Evolutionary conservation across 768 basidiomycete genomes (phyloP), one percentile per base, ranked within the genome.

Genomic region (Kwoniella sp.): DNA sequence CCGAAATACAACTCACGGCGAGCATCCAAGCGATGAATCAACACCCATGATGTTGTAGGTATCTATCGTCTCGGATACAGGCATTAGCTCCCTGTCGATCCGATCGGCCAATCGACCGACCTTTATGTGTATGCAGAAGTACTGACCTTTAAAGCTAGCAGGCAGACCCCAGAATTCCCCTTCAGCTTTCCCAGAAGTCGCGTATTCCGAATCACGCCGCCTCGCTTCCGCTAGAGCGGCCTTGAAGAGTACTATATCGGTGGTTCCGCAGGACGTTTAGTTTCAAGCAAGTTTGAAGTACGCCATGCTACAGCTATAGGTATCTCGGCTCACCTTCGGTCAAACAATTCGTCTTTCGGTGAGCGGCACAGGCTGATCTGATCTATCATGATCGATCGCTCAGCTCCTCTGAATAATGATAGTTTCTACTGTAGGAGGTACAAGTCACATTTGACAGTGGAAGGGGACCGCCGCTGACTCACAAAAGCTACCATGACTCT

Each of bases 141-240:
- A n/a, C 77, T 85, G 85, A 72, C 93, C 91, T 79, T 93, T 90
- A 78, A 90, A 85, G 74, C 87, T 85, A 65, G 90, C 86, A 4
- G 91, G 92, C 37, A 93, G 86, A 45, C 91, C 92, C 78, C 92
- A 91, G 31, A 93, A 83, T 9, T 86, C 87, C 0, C 90, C 91
- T 23, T 83, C 85, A 54, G 90, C 69, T 65, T 78, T 82, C 58
- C 85, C 84, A 0, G 87, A 88, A 7, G 77, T 68, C 1, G 84
- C 82, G 76, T 88, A 90, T 63, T 90, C 87, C 22, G 81, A 79
- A 74, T 93, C 91, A 2, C 91, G 85, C n/a, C 82, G 83, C 60
- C 82, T 81, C 0, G 90, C 91, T 61, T 85, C 85, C 60, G 84
- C 77, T 31, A 85, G 83, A 5, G 89, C 91, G 67, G 86, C 84